These are phyloP conservation scores for Hypomyces rosellus DNA, from an alignment of 2,329 filamentous ascomycete genomes.

Conservation along the genomic window DNA sequence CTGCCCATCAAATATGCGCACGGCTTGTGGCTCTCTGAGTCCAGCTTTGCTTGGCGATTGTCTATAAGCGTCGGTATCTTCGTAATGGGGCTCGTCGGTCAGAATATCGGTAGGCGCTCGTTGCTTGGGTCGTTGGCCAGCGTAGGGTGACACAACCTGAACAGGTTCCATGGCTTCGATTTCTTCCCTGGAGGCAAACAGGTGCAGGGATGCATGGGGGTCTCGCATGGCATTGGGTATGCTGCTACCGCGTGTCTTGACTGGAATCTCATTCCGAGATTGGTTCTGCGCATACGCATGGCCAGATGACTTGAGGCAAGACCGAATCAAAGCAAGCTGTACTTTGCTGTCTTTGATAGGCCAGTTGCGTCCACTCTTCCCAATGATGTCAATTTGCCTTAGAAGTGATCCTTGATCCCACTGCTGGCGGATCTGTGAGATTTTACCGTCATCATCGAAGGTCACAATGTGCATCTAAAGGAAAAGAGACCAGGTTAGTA, in stretches of 20 bases:
- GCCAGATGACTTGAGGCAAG: constrained; percentile 47
- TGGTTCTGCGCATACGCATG: constrained; percentile 26
- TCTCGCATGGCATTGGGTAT: constrained; percentile 53
- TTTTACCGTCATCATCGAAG: constrained; percentile 71
- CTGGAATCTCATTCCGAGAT: constrained; percentile 30
- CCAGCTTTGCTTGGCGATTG: constrained; percentile 48
- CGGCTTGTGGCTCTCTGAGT: constrained; percentile 56
- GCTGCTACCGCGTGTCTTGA: constrained; percentile 41
- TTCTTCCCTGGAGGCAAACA: constrained; percentile 66
- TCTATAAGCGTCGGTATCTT: constrained; percentile 42
- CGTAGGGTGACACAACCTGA: constrained; percentile 55
- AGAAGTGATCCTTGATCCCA: constrained; percentile 95
- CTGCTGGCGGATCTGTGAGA: constrained; percentile 78
- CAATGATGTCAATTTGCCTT: constrained; percentile 91
- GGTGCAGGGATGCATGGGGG: constrained; percentile 63
- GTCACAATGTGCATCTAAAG: constrained; percentile 77
- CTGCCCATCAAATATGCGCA: constrained; percentile 55
- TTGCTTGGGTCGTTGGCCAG: constrained; percentile 53
- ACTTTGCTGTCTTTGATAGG: constrained; percentile 84
- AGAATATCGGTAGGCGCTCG: constrained; percentile 69
- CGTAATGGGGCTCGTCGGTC: constrained; percentile 41
- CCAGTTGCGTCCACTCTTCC: constrained; percentile 86
- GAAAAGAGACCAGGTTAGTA: constrained; percentile 9
- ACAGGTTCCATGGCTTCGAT: constrained; percentile 44
- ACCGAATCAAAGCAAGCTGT: constrained; percentile 69